Percentiles rank a stretch among this genome's conserved stretches.
These are phyloP conservation scores for Silene uniflora DNA, from an alignment of 148 eudicot species.

Conservation along the genomic window DNA sequence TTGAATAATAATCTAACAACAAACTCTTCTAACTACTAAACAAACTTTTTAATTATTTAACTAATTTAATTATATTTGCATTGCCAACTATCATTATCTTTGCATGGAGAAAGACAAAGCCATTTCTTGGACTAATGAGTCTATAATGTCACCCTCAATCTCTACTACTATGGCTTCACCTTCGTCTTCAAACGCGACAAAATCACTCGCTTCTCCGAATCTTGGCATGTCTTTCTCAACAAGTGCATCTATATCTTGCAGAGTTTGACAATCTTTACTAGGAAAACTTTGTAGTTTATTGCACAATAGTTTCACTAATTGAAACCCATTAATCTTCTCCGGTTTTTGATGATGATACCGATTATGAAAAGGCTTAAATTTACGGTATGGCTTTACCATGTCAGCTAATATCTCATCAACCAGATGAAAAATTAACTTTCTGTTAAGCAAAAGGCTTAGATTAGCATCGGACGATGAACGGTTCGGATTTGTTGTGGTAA, in stretches of 20 bases:
- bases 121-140: constrained; percentile 48
- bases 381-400: constrained; percentile 9
- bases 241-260: constrained; percentile 72
- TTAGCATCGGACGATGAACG: background rate
- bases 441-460: constrained; percentile 32
- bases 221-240: constrained; percentile 47
- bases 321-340: constrained; percentile 26
- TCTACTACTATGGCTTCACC: constrained; percentile 46
- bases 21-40: background rate
- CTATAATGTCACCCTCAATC: constrained; percentile 52
- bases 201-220: constrained; percentile 37
- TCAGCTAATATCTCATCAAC: constrained; percentile 56
- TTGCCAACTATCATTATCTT: constrained; percentile 10
- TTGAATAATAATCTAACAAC: constrained; percentile 9
- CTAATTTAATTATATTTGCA: constrained; percentile 16
- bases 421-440: constrained; percentile 60
- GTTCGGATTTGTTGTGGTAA: constrained; percentile 4
- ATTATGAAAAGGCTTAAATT: too few relatives aligned
- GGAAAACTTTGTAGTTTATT: constrained; percentile 41
- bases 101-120: constrained; percentile 8
- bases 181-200: constrained; percentile 44
- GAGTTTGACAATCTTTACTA: constrained; percentile 47
- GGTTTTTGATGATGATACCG: background rate
- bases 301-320: constrained; percentile 43
- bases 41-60: background rate